These are phyloP conservation scores for Mucor racemosus DNA, from an alignment of 371 early-diverging fungal species.

Conservation along the genomic window DNA sequence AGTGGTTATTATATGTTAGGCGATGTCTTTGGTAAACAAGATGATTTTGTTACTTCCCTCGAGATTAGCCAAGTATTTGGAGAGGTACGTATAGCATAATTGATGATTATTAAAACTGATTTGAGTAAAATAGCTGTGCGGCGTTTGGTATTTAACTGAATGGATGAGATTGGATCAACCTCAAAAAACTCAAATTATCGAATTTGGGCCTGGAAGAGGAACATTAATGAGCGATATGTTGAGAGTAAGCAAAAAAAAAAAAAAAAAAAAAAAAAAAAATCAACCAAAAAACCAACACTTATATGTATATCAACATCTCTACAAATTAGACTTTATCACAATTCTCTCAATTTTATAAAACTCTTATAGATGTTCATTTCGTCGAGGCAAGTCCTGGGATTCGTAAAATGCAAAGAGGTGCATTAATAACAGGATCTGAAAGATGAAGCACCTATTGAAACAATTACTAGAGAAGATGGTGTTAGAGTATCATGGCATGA, in stretches of 20 bases:
- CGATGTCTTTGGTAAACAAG: slow-evolving; percentile 92
- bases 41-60: slow-evolving; percentile 95
- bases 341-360: slow-evolving; percentile 70
- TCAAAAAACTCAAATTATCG: slow-evolving; percentile 72
- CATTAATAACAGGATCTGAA: slow-evolving; percentile 49
- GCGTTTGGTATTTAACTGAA: slow-evolving; percentile 79
- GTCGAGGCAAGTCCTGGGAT: slow-evolving; percentile 86
- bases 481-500: slow-evolving; percentile 75
- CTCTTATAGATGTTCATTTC: slow-evolving; percentile 73
- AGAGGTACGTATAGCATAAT: slow-evolving; percentile 61
- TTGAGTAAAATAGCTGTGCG: slow-evolving; percentile 57
- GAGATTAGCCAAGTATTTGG: slow-evolving; percentile 98
- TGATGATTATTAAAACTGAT: slow-evolving; percentile 37
- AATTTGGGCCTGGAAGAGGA: slow-evolving; percentile 95
- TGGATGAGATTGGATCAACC: slow-evolving; percentile 73
- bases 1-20: slow-evolving; percentile 93
- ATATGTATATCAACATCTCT: neutral
- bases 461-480: slow-evolving; percentile 54
- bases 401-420: slow-evolving; percentile 69
- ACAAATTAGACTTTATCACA: slow-evolving; percentile 56
- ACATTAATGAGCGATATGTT: slow-evolving; percentile 94
- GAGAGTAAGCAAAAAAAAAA: slow-evolving; percentile 52
- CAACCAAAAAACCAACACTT: no score
- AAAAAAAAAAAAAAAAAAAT: neutral
- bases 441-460: slow-evolving; percentile 33